Evolutionary conservation across 2,329 filamentous ascomycete genomes (phyloP), one percentile per base, ranked within the genome.

Genomic region (Colletotrichum liriopes): DNA sequence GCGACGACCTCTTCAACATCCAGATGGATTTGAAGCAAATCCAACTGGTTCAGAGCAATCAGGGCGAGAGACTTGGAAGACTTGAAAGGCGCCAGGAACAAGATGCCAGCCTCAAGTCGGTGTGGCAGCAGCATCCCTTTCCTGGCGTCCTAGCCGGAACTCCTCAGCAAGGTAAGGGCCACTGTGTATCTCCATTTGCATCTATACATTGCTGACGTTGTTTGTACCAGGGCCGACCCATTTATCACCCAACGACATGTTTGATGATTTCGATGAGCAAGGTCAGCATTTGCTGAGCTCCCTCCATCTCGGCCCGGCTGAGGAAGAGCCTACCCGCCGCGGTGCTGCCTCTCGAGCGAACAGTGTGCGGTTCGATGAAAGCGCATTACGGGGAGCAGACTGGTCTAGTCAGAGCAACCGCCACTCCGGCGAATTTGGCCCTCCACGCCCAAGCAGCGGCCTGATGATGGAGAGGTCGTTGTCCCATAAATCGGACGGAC

Each of bases 341-440:
- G 94, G 96, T 65, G 94, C 94, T 26, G 93, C 94, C 23, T 99
- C 96, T 23, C 90, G 96, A 77, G 96, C 96, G 59, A 98, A 98
- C 80, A 98, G 96, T 79, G 96, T 99, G 76, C 93, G 96, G 47
- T 99, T 99, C 78, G 96, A 98, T 79, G 96, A 98, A 81, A 98
- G 94, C 79, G 95, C 96, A 18, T 91, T 98, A 77, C 95, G 98
- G 77, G 93, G 94, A 59, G 95, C 90, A 11, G 89, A 95, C 81
- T 97, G 96, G 90, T 92, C 92, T 49, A 84, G 84, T 47, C 94
- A 97, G 78, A 91, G 90, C 75, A 93, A 93, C 71, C 91, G 96
- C 55, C 93, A 95, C 67, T 96, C 94, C 16, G 91, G 93, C 58
- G 96, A 98, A 67, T 93, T 97, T 76, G 90, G 91, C 51, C 93